Conservation (phyloP, 1,139 yeast species). For the Candida tropicalis region DNA sequence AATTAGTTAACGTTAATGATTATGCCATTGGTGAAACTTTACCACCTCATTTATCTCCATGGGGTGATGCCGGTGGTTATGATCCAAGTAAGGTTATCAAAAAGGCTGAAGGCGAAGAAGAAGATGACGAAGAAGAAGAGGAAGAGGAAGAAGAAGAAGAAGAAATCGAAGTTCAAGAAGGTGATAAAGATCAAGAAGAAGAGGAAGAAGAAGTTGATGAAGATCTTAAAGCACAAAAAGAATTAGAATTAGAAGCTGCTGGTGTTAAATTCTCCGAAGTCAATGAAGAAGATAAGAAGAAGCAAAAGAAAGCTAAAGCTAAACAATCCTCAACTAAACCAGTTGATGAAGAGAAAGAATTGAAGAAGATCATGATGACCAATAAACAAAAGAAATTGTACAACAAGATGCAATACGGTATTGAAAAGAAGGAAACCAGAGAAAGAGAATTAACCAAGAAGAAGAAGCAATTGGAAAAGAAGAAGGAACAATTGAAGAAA, state of each 20-base stretch:
- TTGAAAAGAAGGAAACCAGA: conserved; percentile 81
- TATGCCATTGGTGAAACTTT: conserved; percentile 94
- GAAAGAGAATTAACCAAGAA: conserved; percentile 74
- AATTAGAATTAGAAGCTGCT: conserved; percentile 86
- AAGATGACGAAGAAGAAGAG: conserved; percentile 47
- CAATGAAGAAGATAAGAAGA: conserved; percentile 27
- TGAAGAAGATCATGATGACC: conserved; percentile 95
- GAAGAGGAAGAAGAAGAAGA: conserved; percentile 57
- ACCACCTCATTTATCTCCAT: conserved; percentile 97
- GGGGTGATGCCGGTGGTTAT: conserved; percentile 95
- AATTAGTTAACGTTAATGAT: conserved; percentile 70
- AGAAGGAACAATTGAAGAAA: conserved; percentile 57
- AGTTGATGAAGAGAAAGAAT: conserved; percentile 81
- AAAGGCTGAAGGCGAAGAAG: conserved; percentile 32
- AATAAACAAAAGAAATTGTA: conserved; percentile 94
- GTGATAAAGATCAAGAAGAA: conserved; percentile 49
- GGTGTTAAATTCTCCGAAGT: conserved; percentile 77
- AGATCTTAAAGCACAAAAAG: conserved; percentile 72
- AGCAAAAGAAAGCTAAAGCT: conserved; percentile 26
- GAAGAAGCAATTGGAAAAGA: conserved; percentile 74
- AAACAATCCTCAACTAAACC: conserved; percentile 9
- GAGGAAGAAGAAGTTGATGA: conserved; percentile 54
- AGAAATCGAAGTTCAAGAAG: conserved; percentile 48
- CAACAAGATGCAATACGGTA: conserved; percentile 93
- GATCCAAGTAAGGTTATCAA: conserved; percentile 66